Conservation (phyloP, 345 rosid genomes). For the Bruguiera gymnorhiza region DNA sequence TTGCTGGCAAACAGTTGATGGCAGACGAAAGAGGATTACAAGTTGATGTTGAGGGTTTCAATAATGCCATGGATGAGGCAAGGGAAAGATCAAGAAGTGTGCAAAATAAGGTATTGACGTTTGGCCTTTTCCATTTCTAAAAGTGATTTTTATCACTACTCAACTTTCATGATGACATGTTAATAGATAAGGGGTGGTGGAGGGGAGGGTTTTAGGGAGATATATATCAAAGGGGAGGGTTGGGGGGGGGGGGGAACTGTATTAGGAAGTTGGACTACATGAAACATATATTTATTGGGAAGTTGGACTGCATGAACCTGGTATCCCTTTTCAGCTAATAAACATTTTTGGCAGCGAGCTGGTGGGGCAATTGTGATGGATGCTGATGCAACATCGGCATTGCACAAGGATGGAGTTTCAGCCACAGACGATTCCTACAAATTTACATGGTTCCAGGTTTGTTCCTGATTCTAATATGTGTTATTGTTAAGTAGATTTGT, state of each 20-base stretch:
- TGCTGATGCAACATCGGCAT: constrained; percentile 85
- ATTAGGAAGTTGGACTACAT: no score
- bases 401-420: constrained; percentile 66
- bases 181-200: no score
- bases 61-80: constrained; percentile 83
- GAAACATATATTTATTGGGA: no score
- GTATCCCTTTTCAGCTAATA: constrained; percentile 16
- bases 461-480: background rate
- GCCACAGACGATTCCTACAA: constrained; percentile 77
- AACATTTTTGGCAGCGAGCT: constrained; percentile 55
- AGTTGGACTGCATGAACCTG: background rate
- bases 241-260: no score
- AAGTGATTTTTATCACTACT: no score
- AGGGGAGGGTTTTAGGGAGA: no score
- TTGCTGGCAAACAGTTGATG: constrained; percentile 57
- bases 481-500: background rate
- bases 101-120: constrained; percentile 58
- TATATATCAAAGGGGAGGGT: no score
- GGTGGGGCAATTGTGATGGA: constrained; percentile 86
- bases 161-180: no score
- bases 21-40: constrained; percentile 84
- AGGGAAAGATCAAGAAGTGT: constrained; percentile 92
- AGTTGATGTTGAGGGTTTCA: constrained; percentile 83
- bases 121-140: background rate
- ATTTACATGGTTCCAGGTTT: constrained; percentile 69